Evolutionary conservation across 495 filamentous ascomycete species (phyloP).

Genomic region (Thermothielavioides terrestris): DNA sequence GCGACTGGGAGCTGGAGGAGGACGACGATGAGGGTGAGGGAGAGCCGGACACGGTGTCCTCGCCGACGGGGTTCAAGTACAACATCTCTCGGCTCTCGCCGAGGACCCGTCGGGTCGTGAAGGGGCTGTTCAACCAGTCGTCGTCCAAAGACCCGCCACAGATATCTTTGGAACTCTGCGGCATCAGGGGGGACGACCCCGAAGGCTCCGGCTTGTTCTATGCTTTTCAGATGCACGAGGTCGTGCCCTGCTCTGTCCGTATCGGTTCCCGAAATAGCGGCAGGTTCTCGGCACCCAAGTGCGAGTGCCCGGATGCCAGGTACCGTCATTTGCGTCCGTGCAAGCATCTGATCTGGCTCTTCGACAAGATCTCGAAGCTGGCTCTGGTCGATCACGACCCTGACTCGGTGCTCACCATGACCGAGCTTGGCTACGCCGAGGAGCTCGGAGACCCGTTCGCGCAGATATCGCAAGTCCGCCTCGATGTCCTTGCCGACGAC

Average conservation of each 20-base stretch:
- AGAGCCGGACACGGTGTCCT: slow-evolving; percentile 22
- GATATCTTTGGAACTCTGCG: slow-evolving; percentile 36
- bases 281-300: slow-evolving; percentile 30
- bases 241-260: slow-evolving; percentile 37
- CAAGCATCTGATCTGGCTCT: slow-evolving; percentile 42
- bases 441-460: slow-evolving; percentile 37
- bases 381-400: slow-evolving; percentile 29
- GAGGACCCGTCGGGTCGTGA: slow-evolving; percentile 15
- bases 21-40: slow-evolving; percentile 29
- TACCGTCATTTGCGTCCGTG: slow-evolving; percentile 26
- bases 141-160: slow-evolving; percentile 22
- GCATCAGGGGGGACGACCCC: slow-evolving; percentile 25
- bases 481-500: slow-evolving; percentile 38
- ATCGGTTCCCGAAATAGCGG: slow-evolving; percentile 29
- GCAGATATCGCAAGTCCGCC: slow-evolving; percentile 33
- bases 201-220: slow-evolving; percentile 32
- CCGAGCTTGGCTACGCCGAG: slow-evolving; percentile 28
- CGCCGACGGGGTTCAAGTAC: slow-evolving; percentile 32
- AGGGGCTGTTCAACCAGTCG: slow-evolving; percentile 15
- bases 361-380: slow-evolving; percentile 37
- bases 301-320: slow-evolving; percentile 31
- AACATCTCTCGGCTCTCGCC: slow-evolving; percentile 18
- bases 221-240: slow-evolving; percentile 40
- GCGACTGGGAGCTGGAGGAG: slow-evolving; percentile 24
- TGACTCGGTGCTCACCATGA: slow-evolving; percentile 27